These are phyloP conservation scores for Cymodocea nodosa DNA, from an alignment of 116 monocot species.

Conservation along the genomic window DNA sequence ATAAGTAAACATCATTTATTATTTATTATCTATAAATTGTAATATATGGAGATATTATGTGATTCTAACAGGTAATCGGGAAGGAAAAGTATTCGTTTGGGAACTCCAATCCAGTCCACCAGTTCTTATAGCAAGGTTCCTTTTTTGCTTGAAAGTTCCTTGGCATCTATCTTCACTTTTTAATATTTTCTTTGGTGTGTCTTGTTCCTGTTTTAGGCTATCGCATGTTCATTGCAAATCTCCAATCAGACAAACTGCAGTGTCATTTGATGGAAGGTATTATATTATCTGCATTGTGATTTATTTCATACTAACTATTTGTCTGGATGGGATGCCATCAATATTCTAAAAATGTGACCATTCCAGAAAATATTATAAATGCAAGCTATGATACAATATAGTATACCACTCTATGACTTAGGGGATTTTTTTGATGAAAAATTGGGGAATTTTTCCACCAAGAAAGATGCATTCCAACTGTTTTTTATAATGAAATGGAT, in stretches of 20 bases:
- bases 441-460: no score
- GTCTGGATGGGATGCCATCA: no score
- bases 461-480: no score
- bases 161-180: not conserved
- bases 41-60: no score
- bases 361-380: no score
- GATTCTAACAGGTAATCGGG: constrained; percentile 58
- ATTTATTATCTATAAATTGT: not conserved
- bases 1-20: not conserved
- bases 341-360: no score
- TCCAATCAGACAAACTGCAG: constrained; percentile 83
- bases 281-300: not conserved
- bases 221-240: constrained; percentile 80
- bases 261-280: constrained; percentile 99
- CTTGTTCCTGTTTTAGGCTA: constrained; percentile 31
- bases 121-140: constrained; percentile 61
- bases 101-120: constrained; percentile 94
- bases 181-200: not conserved
- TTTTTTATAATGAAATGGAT: no score
- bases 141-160: not conserved
- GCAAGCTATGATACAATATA: no score
- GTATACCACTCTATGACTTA: no score
- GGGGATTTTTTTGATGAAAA: no score
- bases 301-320: no score
- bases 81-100: constrained; percentile 93